Evolutionary conservation across 306 rosid species (phyloP).

Genomic region (Dicorynia guianensis): DNA sequence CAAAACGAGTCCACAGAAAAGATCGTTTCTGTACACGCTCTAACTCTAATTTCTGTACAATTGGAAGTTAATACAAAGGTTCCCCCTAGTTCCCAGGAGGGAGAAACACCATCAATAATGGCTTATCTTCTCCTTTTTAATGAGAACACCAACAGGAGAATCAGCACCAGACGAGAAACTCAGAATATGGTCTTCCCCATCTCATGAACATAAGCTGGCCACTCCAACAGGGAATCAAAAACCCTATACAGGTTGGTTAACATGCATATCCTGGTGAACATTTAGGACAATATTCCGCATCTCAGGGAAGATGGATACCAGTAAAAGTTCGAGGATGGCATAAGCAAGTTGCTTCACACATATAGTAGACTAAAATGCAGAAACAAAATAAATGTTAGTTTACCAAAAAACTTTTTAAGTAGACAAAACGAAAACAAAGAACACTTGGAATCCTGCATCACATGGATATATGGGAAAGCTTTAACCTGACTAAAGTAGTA

Average conservation of each 20-base stretch:
- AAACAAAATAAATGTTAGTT: constrained; percentile 19
- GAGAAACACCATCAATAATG: constrained; percentile 11
- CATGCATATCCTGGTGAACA: constrained; percentile 64
- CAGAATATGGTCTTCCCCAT: constrained; percentile 30
- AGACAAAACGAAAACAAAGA: neutral
- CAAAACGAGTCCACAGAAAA: constrained; percentile 36
- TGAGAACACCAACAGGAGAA: constrained; percentile 7
- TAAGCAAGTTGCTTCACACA: constrained; percentile 94
- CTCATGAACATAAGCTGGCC: constrained; percentile 36
- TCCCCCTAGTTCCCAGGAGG: constrained; percentile 12
- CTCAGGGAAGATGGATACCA: constrained; percentile 91
- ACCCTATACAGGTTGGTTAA: constrained; percentile 66
- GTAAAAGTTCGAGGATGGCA: constrained; percentile 76
- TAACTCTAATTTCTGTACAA: constrained; percentile 42
- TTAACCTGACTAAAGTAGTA: constrained; percentile 91
- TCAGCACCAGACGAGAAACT: constrained; percentile 10
- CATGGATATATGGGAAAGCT: constrained; percentile 30
- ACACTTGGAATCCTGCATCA: neutral
- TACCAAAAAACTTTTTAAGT: constrained; percentile 7
- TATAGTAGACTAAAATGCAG: constrained; percentile 68
- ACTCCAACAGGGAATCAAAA: constrained; percentile 36
- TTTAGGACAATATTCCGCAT: constrained; percentile 67
- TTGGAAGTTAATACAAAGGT: neutral
- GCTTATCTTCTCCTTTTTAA: constrained; percentile 9
- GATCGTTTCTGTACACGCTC: constrained; percentile 51